phyloP scores from a whole-genome alignment of 768 basidiomycete genomes.

The Boletales sp. region DNA sequence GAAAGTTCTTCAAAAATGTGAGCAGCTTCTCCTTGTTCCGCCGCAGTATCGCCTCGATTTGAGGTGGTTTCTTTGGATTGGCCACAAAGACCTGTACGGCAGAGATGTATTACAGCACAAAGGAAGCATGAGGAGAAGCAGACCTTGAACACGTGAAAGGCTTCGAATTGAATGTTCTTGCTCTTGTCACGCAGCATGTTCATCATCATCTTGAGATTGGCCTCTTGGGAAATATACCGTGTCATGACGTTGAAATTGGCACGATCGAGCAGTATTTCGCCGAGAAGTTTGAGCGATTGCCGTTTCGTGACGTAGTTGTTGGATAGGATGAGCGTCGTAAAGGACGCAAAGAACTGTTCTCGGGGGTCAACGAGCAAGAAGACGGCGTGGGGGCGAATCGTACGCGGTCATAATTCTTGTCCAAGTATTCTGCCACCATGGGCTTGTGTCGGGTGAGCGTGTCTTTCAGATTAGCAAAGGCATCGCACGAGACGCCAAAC shows the following conservation, averaged over 20 bases:
- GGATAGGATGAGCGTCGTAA: conserved; percentile 88
- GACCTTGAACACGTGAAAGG: conserved; percentile 99
- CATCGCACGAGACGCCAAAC: conserved; percentile 97
- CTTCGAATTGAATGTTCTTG: conserved; percentile 99
- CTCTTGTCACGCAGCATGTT: conserved; percentile 96
- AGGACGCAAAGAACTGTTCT: conserved; percentile 89
- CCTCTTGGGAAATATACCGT: conserved; percentile 90
- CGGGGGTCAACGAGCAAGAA: background rate
- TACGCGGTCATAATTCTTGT: conserved; percentile 95
- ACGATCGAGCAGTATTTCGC: conserved; percentile 95
- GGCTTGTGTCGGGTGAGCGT: conserved; percentile 95
- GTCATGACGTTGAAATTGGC: conserved; percentile 99
- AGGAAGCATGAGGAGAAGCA: conserved; percentile 10
- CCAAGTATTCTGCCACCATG: conserved; percentile 96
- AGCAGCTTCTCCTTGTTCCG: conserved; percentile 94
- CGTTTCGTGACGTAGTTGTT: conserved; percentile 99
- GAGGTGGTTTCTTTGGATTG: conserved; percentile 97
- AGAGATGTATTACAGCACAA: background rate
- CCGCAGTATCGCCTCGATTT: conserved; percentile 86
- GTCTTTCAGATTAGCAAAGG: conserved; percentile 97
- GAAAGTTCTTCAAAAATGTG: conserved; percentile 86
- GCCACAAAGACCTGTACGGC: conserved; percentile 85
- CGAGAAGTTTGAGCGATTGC: conserved; percentile 95
- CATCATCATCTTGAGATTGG: conserved; percentile 99
- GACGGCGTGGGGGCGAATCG: conserved; percentile 18